A percentile compares a stretch with the other conserved stretches of the same genome.
Evolutionary conservation across 2,329 filamentous ascomycete genomes (phyloP).

Genomic region (Colletotrichum cereale): DNA sequence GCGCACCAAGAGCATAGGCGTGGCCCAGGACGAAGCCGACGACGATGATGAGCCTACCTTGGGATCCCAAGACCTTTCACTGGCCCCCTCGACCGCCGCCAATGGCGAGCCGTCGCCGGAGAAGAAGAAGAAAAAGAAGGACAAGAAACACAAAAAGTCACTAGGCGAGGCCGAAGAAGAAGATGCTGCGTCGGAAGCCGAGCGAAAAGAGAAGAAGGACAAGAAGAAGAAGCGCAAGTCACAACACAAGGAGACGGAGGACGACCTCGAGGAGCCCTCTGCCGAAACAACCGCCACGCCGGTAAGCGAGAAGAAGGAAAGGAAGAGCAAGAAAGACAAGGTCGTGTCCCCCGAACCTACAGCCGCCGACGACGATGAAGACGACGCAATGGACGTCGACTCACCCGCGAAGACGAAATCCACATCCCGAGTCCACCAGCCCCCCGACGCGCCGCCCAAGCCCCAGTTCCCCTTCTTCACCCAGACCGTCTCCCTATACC

Average conservation of each 20-base stretch:
- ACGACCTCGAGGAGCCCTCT: slow-evolving; percentile 24
- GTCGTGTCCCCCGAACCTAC: slow-evolving; percentile 40
- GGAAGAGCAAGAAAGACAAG: slow-evolving; percentile 46
- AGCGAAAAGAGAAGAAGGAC: slow-evolving; percentile 50
- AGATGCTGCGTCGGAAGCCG: slow-evolving; percentile 46
- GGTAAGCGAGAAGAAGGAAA: slow-evolving; percentile 42
- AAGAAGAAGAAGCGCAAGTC: slow-evolving; percentile 52
- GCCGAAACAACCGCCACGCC: slow-evolving; percentile 12
- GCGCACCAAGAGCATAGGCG: slow-evolving; percentile 60
- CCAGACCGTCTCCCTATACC: slow-evolving; percentile 84
- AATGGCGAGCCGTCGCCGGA: slow-evolving; percentile 33
- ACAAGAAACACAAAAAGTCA: slow-evolving; percentile 35
- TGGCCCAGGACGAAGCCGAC: slow-evolving; percentile 44
- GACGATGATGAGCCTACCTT: slow-evolving; percentile 34
- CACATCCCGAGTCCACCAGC: slow-evolving; percentile 52
- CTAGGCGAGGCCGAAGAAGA: slow-evolving; percentile 43
- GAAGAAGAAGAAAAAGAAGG: slow-evolving; percentile 35
- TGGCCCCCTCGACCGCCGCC: slow-evolving; percentile 33
- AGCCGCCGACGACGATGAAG: slow-evolving; percentile 42
- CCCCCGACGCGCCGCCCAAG: slow-evolving; percentile 53
- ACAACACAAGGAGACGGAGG: slow-evolving; percentile 44
- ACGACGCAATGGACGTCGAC: slow-evolving; percentile 57
- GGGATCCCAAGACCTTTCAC: slow-evolving; percentile 36
- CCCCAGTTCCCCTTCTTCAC: slow-evolving; percentile 78
- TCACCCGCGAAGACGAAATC: slow-evolving; percentile 45